phyloP scores from a whole-genome alignment of 305 asterid species.

The Ajuga reptans region DNA sequence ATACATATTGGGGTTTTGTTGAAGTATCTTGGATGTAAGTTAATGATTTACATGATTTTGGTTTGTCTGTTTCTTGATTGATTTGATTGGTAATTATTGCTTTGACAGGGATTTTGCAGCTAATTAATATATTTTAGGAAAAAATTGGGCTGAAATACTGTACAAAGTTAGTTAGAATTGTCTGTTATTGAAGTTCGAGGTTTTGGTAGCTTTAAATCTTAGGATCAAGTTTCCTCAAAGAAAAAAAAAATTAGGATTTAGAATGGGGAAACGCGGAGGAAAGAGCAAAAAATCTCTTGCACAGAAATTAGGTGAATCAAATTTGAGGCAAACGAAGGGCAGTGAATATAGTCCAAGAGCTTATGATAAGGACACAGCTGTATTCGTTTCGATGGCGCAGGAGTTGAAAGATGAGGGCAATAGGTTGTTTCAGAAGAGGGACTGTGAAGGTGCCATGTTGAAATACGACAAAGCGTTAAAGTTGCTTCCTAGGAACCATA shows the following conservation, averaged over 20 bases:
- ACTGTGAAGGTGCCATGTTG: slow-evolving; percentile 69
- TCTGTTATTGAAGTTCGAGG: slow-evolving; percentile 14
- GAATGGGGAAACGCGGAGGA: slow-evolving; percentile 63
- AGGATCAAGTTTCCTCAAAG: slow-evolving; percentile 15
- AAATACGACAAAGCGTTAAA: slow-evolving; percentile 68
- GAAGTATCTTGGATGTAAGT: slow-evolving; percentile 3
- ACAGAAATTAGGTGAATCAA: slow-evolving; percentile 40
- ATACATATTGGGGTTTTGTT: slow-evolving; percentile 14
- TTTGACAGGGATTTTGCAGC: slow-evolving; percentile 2
- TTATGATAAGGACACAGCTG: slow-evolving; percentile 60
- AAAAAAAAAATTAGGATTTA: slow-evolving; percentile 20
- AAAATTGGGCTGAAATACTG: slow-evolving; percentile 13
- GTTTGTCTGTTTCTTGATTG: slow-evolving; percentile 18
- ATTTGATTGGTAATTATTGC: slow-evolving; percentile 18
- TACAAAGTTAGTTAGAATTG: slow-evolving; percentile 21
- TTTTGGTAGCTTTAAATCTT: slow-evolving; percentile 24
- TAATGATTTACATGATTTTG: not conserved
- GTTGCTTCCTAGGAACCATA: slow-evolving; percentile 74
- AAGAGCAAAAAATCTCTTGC: slow-evolving; percentile 35
- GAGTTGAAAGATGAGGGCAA: slow-evolving; percentile 78
- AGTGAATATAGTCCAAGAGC: slow-evolving; percentile 35
- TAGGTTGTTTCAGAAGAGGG: slow-evolving; percentile 60
- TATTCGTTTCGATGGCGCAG: slow-evolving; percentile 56
- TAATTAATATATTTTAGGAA: not conserved
- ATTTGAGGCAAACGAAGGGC: slow-evolving; percentile 27